phyloP scores from a whole-genome alignment of 768 basidiomycete species.

The Tulasnella sp. region DNA sequence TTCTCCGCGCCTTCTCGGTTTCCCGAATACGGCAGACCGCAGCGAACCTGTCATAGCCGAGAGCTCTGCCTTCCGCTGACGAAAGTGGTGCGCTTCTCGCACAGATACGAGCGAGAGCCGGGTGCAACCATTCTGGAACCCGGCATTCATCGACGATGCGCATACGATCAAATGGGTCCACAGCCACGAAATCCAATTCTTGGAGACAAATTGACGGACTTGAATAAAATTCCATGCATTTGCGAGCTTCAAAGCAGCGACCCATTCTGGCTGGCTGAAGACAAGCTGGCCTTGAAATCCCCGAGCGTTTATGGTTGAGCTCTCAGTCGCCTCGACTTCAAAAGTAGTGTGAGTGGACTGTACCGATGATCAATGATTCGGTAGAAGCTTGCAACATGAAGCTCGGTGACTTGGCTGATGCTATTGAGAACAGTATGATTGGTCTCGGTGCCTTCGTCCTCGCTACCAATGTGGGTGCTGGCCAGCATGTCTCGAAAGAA shows the following conservation, averaged over 20 bases:
- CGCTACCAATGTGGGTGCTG: not conserved
- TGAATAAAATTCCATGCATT: not conserved
- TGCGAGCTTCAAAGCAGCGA: not conserved
- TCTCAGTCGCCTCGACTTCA: not conserved
- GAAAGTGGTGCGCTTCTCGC: not conserved
- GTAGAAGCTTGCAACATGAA: not conserved
- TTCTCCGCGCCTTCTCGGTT: not conserved
- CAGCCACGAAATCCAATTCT: not conserved
- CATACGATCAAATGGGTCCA: not conserved
- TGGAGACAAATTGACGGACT: not conserved
- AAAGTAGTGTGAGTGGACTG: not conserved
- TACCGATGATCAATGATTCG: not conserved
- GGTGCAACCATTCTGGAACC: not conserved
- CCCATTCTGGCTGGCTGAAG: not conserved
- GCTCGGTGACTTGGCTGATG: not conserved
- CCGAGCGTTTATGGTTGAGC: not conserved
- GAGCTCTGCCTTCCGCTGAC: not conserved
- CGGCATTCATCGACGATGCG: not conserved
- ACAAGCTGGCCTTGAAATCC: not conserved
- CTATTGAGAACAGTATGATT: not conserved
- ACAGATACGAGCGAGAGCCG: not conserved
- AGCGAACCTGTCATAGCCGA: not conserved
- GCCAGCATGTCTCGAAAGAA: not conserved
- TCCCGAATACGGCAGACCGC: slow-evolving; percentile 9
- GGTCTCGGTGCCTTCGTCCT: not conserved